phyloP scores from a whole-genome alignment of 2,329 filamentous ascomycete genomes.

The Nemania serpens region DNA sequence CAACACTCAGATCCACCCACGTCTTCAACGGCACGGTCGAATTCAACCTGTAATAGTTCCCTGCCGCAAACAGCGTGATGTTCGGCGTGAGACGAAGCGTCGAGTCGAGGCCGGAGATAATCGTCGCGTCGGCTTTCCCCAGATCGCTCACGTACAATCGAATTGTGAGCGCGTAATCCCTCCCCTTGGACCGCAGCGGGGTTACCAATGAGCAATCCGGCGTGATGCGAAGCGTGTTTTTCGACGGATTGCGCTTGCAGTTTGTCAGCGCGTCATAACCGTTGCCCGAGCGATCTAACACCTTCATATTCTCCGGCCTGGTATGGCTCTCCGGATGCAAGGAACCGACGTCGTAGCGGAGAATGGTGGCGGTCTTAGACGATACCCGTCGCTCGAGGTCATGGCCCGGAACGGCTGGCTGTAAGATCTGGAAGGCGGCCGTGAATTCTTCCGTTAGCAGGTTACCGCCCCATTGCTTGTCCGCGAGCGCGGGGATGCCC shows the following conservation, averaged over 20 bases:
- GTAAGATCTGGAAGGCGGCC: constrained; percentile 45
- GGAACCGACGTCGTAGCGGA: constrained; percentile 39
- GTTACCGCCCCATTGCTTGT: constrained; percentile 59
- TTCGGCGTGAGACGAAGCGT: constrained; percentile 47
- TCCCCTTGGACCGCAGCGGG: constrained; percentile 57
- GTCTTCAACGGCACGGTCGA: constrained; percentile 38
- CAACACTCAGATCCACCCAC: constrained; percentile 40
- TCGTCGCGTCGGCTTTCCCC: constrained; percentile 41
- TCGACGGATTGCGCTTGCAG: constrained; percentile 39
- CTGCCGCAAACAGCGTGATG: constrained; percentile 43
- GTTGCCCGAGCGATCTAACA: constrained; percentile 47
- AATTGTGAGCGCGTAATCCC: constrained; percentile 60
- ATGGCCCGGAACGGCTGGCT: constrained; percentile 49
- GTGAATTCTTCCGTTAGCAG: constrained; percentile 47
- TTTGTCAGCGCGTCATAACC: constrained; percentile 46
- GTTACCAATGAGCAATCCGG: constrained; percentile 50
- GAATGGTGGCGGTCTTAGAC: constrained; percentile 44
- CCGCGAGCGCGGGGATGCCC: constrained; percentile 55
- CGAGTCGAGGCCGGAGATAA: constrained; percentile 51
- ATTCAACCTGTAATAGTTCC: constrained; percentile 45
- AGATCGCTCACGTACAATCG: constrained; percentile 40
- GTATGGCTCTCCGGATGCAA: neutral
- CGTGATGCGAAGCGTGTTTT: constrained; percentile 41
- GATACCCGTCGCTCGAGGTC: constrained; percentile 52
- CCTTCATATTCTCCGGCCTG: neutral